A percentile compares a stretch with the other conserved stretches of the same genome.
phyloP scores from a whole-genome alignment of 2,329 filamentous ascomycete genomes.

The Aspergillus novofumigatus region DNA sequence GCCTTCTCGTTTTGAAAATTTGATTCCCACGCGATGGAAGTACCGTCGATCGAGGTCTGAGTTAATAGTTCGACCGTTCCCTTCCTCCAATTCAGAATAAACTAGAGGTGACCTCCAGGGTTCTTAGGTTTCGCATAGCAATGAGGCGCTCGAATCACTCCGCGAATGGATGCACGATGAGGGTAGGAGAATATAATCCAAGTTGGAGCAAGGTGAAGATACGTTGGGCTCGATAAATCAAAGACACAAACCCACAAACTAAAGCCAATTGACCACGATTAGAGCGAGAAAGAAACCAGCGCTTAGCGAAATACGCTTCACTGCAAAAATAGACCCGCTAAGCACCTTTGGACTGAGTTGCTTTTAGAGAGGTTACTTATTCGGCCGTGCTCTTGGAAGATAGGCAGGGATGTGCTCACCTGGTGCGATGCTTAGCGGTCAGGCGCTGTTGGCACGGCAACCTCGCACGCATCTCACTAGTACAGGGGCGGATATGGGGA shows the following conservation, averaged over 20 bases:
- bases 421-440: slow-evolving; percentile 15
- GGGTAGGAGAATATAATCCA: background rate
- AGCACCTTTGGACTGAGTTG: background rate
- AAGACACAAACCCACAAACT: background rate
- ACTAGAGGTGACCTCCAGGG: background rate
- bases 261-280: background rate
- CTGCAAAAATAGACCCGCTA: background rate
- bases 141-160: background rate
- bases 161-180: background rate
- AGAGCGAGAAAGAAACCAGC: background rate
- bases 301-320: background rate
- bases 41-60: background rate
- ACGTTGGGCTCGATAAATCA: background rate
- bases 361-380: background rate
- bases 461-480: slow-evolving; percentile 3
- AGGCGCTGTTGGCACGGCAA: slow-evolving; percentile 23
- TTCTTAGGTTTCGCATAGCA: background rate
- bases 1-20: slow-evolving; percentile 3
- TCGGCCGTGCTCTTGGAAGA: background rate
- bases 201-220: background rate
- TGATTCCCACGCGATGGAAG: background rate
- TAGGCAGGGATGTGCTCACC: slow-evolving; percentile 8
- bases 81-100: background rate
- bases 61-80: slow-evolving; percentile 5
- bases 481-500: too few species aligned